Evolutionary conservation across 306 rosid genomes (phyloP).

Genomic region (Medicago arabica): DNA sequence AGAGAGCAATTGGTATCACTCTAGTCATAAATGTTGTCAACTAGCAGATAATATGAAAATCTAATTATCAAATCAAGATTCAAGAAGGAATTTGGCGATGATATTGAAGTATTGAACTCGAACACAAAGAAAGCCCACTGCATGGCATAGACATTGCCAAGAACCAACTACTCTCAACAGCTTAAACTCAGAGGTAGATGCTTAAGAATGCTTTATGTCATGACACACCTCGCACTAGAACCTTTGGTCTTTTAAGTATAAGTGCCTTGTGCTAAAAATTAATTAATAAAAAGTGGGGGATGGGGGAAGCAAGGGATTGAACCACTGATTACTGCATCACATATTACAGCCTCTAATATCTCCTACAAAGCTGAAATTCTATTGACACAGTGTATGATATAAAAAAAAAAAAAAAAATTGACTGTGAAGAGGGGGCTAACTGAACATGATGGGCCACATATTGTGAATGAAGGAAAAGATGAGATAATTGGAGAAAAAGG

Average conservation of each 20-base stretch:
- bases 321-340: not conserved
- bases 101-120: constrained; percentile 4
- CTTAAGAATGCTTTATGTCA: not conserved
- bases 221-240: constrained; percentile 7
- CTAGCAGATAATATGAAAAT: constrained; percentile 27
- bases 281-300: not conserved
- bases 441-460: constrained; percentile 6
- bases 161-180: not conserved
- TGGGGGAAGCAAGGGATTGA: not conserved
- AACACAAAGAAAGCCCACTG: not conserved
- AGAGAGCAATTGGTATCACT: constrained; percentile 18
- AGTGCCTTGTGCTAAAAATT: not conserved
- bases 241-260: not conserved
- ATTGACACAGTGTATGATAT: not conserved
- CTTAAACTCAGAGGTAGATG: constrained; percentile 10
- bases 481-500: not conserved
- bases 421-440: not conserved
- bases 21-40: constrained; percentile 17
- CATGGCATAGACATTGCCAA: not conserved
- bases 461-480: not conserved
- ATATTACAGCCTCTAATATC: not conserved
- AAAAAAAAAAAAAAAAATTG: not conserved
- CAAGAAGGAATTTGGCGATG: constrained; percentile 9
- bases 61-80: constrained; percentile 16
- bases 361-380: not conserved